A percentile compares a stretch with the other conserved stretches of the same genome.
phyloP scores from a whole-genome alignment of 139 green algal species.

The Edaphochlamys debaryana region DNA sequence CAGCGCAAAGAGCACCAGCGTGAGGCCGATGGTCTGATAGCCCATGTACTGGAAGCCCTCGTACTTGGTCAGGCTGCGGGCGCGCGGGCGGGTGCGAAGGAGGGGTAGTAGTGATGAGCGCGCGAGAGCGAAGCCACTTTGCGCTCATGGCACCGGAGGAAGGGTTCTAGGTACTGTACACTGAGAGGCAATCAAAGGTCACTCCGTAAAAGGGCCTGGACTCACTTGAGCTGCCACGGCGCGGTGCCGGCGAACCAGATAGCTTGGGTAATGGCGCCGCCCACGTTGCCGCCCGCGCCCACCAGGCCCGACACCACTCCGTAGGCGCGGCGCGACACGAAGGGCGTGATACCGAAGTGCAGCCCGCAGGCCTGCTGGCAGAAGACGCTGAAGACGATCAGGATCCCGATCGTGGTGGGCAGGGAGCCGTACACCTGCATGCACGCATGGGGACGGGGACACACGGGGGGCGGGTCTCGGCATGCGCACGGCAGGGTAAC shows the following conservation, averaged over 20 bases:
- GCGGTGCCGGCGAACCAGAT: conserved; percentile 84
- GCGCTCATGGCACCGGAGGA: no score
- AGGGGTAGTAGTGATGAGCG: no score
- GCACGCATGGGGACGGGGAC: no score
- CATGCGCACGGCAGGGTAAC: no score
- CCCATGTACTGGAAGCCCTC: conserved; percentile 88
- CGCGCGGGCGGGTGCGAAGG: not conserved
- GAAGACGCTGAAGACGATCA: conserved; percentile 89
- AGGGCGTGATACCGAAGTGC: conserved; percentile 92
- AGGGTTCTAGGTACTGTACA: no score
- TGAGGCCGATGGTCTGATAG: conserved; percentile 81
- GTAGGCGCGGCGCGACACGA: conserved; percentile 83
- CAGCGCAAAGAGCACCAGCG: conserved; percentile 72
- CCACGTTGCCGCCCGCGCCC: conserved; percentile 92
- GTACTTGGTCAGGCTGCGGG: not conserved
- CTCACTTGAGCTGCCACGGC: conserved; percentile 28
- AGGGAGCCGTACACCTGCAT: conserved; percentile 65
- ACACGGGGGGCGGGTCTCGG: no score
- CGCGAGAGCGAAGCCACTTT: no score
- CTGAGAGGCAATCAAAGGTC: no score
- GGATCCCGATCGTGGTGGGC: conserved; percentile 77
- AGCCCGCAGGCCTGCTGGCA: conserved; percentile 71
- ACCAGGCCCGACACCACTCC: conserved; percentile 91
- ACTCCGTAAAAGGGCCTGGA: no score
- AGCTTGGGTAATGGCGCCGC: conserved; percentile 86